Conservation (phyloP, 1,284 basidiomycete species). For the Ganoderma sinense region DNA sequence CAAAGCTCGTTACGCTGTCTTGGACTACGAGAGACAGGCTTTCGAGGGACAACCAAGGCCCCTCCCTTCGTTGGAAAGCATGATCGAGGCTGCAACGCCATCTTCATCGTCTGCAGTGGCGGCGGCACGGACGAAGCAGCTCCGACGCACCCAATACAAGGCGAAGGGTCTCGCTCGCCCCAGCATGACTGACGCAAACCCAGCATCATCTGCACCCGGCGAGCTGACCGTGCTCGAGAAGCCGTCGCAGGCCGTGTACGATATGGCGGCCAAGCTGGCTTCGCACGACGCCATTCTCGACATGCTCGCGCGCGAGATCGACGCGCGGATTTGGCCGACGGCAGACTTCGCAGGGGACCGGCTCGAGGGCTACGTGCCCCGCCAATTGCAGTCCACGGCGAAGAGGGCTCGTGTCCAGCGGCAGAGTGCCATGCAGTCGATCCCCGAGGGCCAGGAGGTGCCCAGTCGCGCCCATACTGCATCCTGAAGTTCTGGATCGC, state of each 20-base stretch:
- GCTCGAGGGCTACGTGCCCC: neutral
- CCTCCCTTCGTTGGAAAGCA: neutral
- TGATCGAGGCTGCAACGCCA: neutral
- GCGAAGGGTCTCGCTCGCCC: neutral
- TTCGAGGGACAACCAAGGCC: neutral
- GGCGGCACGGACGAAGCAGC: neutral
- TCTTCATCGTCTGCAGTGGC: neutral
- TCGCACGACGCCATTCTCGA: neutral
- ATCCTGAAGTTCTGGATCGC: neutral
- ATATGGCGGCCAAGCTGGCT: neutral
- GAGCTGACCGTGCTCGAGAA: neutral
- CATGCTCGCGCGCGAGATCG: neutral
- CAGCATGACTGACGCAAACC: neutral
- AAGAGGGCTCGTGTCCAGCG: neutral
- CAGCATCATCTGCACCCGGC: neutral
- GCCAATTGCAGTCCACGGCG: neutral
- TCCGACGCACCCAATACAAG: neutral
- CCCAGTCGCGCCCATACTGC: neutral
- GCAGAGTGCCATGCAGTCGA: neutral
- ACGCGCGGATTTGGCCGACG: neutral
- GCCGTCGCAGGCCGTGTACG: neutral
- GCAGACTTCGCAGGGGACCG: neutral
- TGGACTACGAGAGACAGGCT: neutral
- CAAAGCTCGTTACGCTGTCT: slow-evolving; percentile 7
- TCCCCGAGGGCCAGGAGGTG: neutral